Conservation (phyloP, 2,329 filamentous ascomycete species). For the Clonostachys rosea region DNA sequence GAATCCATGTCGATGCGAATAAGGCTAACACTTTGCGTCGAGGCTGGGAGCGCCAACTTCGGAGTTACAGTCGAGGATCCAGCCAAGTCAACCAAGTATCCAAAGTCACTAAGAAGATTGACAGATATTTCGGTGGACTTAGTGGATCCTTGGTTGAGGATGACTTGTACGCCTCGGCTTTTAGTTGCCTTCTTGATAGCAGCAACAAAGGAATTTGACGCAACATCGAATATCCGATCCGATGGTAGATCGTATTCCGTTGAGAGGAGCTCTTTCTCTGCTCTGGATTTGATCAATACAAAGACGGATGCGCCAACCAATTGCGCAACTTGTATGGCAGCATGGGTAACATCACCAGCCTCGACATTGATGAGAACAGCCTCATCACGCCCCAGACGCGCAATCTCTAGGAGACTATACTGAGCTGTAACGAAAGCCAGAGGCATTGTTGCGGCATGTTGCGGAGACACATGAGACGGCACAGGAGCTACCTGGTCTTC, state of each 20-base stretch:
- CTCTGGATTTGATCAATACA: constrained; percentile 1
- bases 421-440: background rate
- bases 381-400: constrained; percentile 8
- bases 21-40: background rate
- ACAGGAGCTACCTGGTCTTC: too few species aligned
- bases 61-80: background rate
- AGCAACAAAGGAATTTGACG: constrained; percentile 1
- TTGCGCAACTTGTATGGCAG: constrained; percentile 9
- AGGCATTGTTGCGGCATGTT: background rate
- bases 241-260: too few species aligned
- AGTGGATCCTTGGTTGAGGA: background rate
- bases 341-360: constrained; percentile 8
- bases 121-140: background rate
- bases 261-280: constrained; percentile 1
- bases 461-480: too few species aligned
- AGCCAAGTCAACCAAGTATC: background rate
- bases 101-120: background rate
- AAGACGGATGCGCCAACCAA: constrained; percentile 8
- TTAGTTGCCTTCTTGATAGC: constrained; percentile 4
- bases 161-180: background rate
- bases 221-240: background rate
- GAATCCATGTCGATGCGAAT: background rate
- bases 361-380: constrained; percentile 10
- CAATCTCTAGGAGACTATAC: constrained; percentile 9
- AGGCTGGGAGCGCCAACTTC: background rate